Conservation (phyloP, 2,329 filamentous ascomycete genomes). For the Penicillium nordicum region DNA sequence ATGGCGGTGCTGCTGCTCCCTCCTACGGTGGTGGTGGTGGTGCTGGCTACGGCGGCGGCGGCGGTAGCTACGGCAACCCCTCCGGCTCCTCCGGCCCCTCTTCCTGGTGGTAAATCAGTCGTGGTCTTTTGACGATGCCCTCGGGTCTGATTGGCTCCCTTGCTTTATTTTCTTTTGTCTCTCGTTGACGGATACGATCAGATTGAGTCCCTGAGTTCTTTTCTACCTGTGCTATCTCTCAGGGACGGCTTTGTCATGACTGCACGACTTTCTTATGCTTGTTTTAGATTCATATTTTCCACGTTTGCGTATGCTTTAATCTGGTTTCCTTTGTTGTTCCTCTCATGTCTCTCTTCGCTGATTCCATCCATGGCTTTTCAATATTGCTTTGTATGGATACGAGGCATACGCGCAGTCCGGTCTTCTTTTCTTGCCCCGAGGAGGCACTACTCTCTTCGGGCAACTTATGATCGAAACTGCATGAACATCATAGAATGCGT, state of each 20-base stretch:
- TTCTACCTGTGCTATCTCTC: constrained; percentile 28
- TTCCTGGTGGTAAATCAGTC: constrained; percentile 51
- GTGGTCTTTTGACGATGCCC: constrained; percentile 42
- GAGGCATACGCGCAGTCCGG: constrained; percentile 40
- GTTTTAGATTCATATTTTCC: constrained; percentile 24
- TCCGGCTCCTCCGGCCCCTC: constrained; percentile 49
- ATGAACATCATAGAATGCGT: constrained; percentile 53
- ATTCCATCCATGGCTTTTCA: constrained; percentile 27
- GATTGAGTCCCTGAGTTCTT: constrained; percentile 35
- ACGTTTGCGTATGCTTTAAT: constrained; percentile 12
- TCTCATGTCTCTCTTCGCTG: constrained; percentile 15
- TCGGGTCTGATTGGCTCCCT: constrained; percentile 39
- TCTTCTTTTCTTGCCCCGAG: constrained; percentile 31
- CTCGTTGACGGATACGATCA: constrained; percentile 40
- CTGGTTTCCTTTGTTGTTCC: constrained; percentile 19
- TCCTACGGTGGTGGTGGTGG: constrained; percentile 29
- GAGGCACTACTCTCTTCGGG: constrained; percentile 23
- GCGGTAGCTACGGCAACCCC: constrained; percentile 47
- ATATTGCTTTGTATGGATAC: constrained; percentile 35
- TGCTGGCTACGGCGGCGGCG: constrained; percentile 36
- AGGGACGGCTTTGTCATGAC: constrained; percentile 46
- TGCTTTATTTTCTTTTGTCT: constrained; percentile 32
- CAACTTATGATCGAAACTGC: constrained; percentile 39
- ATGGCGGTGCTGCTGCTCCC: constrained; percentile 28
- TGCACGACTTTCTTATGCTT: constrained; percentile 39